These are phyloP conservation scores for Microdochium paspali DNA, from an alignment of 2,329 filamentous ascomycete species.

Conservation along the genomic window DNA sequence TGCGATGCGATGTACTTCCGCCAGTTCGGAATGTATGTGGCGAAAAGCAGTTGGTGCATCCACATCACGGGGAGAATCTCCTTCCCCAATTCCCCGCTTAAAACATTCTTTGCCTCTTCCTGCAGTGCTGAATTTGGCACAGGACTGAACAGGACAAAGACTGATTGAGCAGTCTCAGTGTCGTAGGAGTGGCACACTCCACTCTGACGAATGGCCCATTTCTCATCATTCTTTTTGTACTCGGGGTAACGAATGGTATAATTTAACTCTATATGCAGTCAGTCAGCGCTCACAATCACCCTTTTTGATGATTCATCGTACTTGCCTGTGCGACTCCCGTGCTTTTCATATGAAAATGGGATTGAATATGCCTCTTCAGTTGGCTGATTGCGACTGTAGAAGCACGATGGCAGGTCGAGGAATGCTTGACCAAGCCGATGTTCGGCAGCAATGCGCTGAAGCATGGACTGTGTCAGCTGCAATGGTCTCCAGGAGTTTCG, in stretches of 20 bases:
- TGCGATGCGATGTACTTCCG: constrained; percentile 12
- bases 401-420: constrained; percentile 16
- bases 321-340: constrained; percentile 11
- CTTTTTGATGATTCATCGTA: background rate
- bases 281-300: background rate
- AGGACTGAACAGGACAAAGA: constrained; percentile 14
- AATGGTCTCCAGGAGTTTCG: constrained; percentile 17
- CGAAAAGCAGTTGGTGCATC: constrained; percentile 13
- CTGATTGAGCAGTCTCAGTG: constrained; percentile 8
- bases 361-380: constrained; percentile 15
- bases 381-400: constrained; percentile 15
- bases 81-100: constrained; percentile 1
- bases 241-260: constrained; percentile 19
- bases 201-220: constrained; percentile 18
- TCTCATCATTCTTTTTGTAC: constrained; percentile 10
- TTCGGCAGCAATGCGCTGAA: constrained; percentile 12
- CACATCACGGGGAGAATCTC: constrained; percentile 3
- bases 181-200: constrained; percentile 16
- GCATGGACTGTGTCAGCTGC: constrained; percentile 13
- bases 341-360: constrained; percentile 11
- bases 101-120: constrained; percentile 4
- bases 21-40: constrained; percentile 14
- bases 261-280: constrained; percentile 9
- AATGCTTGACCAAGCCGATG: constrained; percentile 11
- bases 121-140: constrained; percentile 13